Percentiles rank a stretch among this genome's conserved stretches.
Evolutionary conservation across 2,329 filamentous ascomycete genomes (phyloP).

Genomic region (Fusarium nelsonii): DNA sequence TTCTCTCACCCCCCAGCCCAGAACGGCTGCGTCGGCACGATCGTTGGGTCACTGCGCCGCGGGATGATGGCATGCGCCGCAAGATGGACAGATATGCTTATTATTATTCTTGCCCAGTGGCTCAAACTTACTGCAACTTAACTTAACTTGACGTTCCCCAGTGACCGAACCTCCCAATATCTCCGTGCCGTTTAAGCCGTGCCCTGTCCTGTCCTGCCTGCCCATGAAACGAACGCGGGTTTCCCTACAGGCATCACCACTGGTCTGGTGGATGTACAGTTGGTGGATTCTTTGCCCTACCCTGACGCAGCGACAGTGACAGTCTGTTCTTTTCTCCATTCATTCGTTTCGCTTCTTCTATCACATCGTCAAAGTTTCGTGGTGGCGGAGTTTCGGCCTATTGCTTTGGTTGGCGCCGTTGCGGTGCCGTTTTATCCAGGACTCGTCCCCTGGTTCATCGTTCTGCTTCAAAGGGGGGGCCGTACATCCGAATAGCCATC

Average conservation of each 20-base stretch:
- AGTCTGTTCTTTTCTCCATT: background rate
- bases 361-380: slow-evolving; percentile 22
- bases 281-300: background rate
- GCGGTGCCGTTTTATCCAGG: slow-evolving; percentile 47
- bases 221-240: slow-evolving; percentile 37
- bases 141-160: slow-evolving; percentile 4
- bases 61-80: slow-evolving; percentile 48
- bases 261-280: slow-evolving; percentile 9
- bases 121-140: slow-evolving; percentile 13
- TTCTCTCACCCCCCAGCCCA: slow-evolving; percentile 27
- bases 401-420: slow-evolving; percentile 40
- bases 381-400: slow-evolving; percentile 41
- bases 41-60: slow-evolving; percentile 43
- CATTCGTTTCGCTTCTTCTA: slow-evolving; percentile 1
- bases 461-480: slow-evolving; percentile 7
- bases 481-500: slow-evolving; percentile 23
- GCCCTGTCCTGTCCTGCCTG: background rate
- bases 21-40: slow-evolving; percentile 49
- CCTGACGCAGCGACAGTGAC: slow-evolving; percentile 1
- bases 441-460: slow-evolving; percentile 31
- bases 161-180: background rate
- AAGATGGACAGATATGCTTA: slow-evolving; percentile 50
- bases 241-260: slow-evolving; percentile 14
- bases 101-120: slow-evolving; percentile 34
- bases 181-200: slow-evolving; percentile 36